A percentile compares a stretch with the other conserved stretches of the same genome.
Evolutionary conservation across 768 basidiomycete genomes (phyloP).

Genomic region (Obba rivulosa): DNA sequence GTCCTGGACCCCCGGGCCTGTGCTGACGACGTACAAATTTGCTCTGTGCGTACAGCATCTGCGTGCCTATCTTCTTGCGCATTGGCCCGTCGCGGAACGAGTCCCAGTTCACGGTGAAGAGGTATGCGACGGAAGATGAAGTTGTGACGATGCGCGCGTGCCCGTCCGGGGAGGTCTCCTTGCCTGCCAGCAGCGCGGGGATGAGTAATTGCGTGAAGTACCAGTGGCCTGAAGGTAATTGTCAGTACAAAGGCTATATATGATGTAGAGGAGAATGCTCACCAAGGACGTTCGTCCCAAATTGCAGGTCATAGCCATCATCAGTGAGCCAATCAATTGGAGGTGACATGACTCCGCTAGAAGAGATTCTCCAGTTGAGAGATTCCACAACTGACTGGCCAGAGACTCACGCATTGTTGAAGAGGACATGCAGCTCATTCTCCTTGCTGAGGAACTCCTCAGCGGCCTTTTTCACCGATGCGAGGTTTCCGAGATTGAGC

Average conservation of each 20-base stretch:
- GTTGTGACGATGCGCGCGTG: slow-evolving; percentile 44
- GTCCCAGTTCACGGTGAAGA: slow-evolving; percentile 33
- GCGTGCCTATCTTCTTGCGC: slow-evolving; percentile 12
- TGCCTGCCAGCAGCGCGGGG: slow-evolving; percentile 38
- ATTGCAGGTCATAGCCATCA: slow-evolving; percentile 50
- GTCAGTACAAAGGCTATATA: slow-evolving; percentile 11
- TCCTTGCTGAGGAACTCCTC: slow-evolving; percentile 36
- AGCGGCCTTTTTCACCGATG: slow-evolving; percentile 17
- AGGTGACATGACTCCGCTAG: slow-evolving; percentile 44
- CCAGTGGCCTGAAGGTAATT: slow-evolving; percentile 25
- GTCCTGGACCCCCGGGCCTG: too few species aligned
- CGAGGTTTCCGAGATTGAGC: slow-evolving; percentile 23
- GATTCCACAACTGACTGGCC: neutral
- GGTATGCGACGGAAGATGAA: slow-evolving; percentile 35
- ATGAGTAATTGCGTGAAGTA: slow-evolving; percentile 38
- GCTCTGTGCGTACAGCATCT: slow-evolving; percentile 25
- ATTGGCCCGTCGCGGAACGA: slow-evolving; percentile 26
- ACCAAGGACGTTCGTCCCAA: slow-evolving; percentile 54
- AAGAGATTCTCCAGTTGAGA: too few species aligned
- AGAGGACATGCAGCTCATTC: slow-evolving; percentile 40
- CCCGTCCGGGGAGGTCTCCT: slow-evolving; percentile 33
- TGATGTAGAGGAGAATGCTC: slow-evolving; percentile 6
- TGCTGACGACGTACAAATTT: slow-evolving; percentile 38
- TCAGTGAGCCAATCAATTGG: slow-evolving; percentile 37
- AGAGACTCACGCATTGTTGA: slow-evolving; percentile 54